A percentile compares a stretch with the other conserved stretches of the same genome.
These are phyloP conservation scores for Syzygium malaccense DNA, from an alignment of 441 rosid species.

Conservation along the genomic window DNA sequence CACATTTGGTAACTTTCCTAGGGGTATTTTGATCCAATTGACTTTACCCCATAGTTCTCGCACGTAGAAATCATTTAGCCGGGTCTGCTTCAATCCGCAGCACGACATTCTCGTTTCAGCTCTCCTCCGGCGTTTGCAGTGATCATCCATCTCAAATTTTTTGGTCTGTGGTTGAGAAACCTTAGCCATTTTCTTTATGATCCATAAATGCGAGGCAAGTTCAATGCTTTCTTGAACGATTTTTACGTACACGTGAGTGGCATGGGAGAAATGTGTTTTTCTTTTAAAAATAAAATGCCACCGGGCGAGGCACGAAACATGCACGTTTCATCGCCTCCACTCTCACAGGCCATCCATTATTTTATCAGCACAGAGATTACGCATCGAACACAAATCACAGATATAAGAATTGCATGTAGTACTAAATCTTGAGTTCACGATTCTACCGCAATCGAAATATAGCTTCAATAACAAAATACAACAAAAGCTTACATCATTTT, in stretches of 20 bases:
- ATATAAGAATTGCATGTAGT: neutral
- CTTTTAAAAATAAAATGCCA: neutral
- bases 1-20: neutral
- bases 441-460: neutral
- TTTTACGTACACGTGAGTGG: neutral
- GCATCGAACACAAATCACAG: neutral
- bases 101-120: neutral
- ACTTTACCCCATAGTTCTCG: neutral
- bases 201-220: neutral
- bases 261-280: neutral
- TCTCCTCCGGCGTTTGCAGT: neutral
- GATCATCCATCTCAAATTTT: neutral
- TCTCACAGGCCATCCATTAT: neutral
- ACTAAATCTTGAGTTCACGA: neutral
- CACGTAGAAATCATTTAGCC: neutral
- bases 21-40: neutral
- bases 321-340: neutral
- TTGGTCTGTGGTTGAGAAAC: neutral
- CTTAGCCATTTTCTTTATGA: neutral
- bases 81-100: neutral
- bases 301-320: neutral
- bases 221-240: neutral
- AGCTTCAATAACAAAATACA: neutral
- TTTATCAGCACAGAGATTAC: neutral
- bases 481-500: neutral